These are phyloP conservation scores for Oehlia diaphana DNA, from an alignment of 192 early-diverging fungal genomes.

Conservation along the genomic window DNA sequence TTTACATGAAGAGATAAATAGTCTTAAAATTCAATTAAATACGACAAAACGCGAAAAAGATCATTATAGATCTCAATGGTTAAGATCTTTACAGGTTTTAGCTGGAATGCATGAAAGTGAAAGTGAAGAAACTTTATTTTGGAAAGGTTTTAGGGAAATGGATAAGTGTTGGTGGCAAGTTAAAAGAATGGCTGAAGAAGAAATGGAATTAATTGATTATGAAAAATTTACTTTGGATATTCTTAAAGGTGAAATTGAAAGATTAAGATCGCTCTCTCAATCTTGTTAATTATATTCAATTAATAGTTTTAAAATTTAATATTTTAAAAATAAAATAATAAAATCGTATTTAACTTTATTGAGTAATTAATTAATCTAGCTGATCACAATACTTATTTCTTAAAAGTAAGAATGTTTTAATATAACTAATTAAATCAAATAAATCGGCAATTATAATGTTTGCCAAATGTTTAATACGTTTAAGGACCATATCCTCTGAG, in stretches of 20 bases:
- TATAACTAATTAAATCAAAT: too few species aligned
- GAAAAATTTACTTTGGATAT: conserved; percentile 25
- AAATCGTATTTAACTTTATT: neutral
- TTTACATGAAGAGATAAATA: conserved; percentile 1
- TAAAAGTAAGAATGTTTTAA: neutral
- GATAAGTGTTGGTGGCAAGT: conserved; percentile 24
- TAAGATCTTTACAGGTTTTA: conserved; percentile 15
- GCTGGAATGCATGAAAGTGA: conserved; percentile 6
- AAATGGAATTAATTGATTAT: conserved; percentile 16
- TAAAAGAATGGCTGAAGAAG: conserved; percentile 29
- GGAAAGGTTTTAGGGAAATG: conserved; percentile 12
- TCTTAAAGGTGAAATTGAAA: conserved; percentile 19
- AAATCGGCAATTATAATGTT: neutral
- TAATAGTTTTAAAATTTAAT: neutral
- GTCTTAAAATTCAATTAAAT: conserved; percentile 13
- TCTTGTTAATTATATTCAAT: neutral
- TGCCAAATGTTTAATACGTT: neutral
- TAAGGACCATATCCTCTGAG: too few species aligned
- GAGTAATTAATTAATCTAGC: neutral
- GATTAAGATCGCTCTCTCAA: conserved; percentile 4
- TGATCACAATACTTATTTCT: neutral
- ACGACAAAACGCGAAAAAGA: neutral
- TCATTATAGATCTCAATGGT: conserved; percentile 27
- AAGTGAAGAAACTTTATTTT: conserved; percentile 12
- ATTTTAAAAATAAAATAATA: neutral